Percentiles rank a stretch among this genome's conserved stretches.
phyloP scores from a whole-genome alignment of 495 filamentous ascomycete genomes.

The Evernia prunastri region DNA sequence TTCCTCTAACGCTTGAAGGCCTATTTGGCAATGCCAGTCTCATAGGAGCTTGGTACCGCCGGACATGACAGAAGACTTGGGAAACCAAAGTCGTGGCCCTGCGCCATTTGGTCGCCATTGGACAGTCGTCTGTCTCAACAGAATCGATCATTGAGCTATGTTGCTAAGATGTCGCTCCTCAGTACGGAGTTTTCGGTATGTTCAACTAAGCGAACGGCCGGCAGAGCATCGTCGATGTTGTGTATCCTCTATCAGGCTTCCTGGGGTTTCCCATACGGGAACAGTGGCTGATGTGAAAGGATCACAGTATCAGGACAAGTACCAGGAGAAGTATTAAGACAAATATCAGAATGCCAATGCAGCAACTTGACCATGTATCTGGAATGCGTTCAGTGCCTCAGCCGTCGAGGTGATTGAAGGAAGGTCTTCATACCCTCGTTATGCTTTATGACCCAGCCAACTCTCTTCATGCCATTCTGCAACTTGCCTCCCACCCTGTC shows the following conservation, averaged over 20 bases:
- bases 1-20: background rate
- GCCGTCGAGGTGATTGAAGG: constrained; percentile 7
- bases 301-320: constrained; percentile 55
- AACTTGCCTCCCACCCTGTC: constrained; percentile 84
- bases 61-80: background rate
- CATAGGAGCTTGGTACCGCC: background rate
- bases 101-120: background rate
- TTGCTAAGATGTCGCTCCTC: background rate
- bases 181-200: background rate
- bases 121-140: background rate
- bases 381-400: constrained; percentile 30
- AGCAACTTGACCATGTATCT: constrained; percentile 85
- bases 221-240: background rate
- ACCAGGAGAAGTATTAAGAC: constrained; percentile 80
- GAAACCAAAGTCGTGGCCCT: background rate
- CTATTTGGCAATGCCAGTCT: background rate
- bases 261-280: background rate
- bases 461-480: constrained; percentile 75
- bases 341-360: constrained; percentile 78
- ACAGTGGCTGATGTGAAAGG: background rate
- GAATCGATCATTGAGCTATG: background rate
- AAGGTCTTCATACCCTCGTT: constrained; percentile 64
- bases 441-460: constrained; percentile 75
- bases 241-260: background rate
- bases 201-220: background rate